These are phyloP conservation scores for Fistulifera solaris DNA, from an alignment of 108 stramenopile genomes.

Conservation along the genomic window DNA sequence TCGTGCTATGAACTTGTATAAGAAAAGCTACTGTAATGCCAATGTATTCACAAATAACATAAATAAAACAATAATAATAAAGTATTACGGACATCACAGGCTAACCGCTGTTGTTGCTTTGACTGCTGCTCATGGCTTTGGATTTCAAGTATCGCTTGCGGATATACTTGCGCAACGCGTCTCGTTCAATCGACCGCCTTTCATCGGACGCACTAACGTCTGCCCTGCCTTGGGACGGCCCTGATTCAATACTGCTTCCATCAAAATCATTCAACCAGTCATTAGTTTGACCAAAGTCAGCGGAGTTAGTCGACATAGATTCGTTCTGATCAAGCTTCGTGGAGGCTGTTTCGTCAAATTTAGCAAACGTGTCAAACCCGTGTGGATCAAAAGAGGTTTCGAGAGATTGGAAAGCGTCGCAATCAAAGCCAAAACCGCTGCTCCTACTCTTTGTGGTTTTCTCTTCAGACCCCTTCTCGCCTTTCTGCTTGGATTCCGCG, in stretches of 20 bases:
- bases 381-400: neutral
- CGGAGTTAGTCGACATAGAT: slow-evolving; percentile 16
- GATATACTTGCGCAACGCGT: slow-evolving; percentile 45
- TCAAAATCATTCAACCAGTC: slow-evolving; percentile 13
- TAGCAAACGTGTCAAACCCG: slow-evolving; percentile 6
- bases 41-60: no score
- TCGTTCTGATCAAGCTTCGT: neutral
- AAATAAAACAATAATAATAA: no score
- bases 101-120: no score
- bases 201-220: slow-evolving; percentile 11
- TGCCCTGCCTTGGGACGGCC: neutral
- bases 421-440: neutral
- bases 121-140: neutral
- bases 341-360: slow-evolving; percentile 8
- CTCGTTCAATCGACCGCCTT: slow-evolving; percentile 28
- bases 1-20: no score
- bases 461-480: no score
- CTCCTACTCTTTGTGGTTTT: no score
- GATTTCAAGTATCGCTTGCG: slow-evolving; percentile 31
- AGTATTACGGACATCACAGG: no score
- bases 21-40: no score
- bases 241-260: slow-evolving; percentile 5
- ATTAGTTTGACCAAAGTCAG: slow-evolving; percentile 4
- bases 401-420: neutral
- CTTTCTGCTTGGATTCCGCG: neutral